Evolutionary conservation across 1,139 yeast species (phyloP).

Genomic region (Hanseniaspora uvarum): DNA sequence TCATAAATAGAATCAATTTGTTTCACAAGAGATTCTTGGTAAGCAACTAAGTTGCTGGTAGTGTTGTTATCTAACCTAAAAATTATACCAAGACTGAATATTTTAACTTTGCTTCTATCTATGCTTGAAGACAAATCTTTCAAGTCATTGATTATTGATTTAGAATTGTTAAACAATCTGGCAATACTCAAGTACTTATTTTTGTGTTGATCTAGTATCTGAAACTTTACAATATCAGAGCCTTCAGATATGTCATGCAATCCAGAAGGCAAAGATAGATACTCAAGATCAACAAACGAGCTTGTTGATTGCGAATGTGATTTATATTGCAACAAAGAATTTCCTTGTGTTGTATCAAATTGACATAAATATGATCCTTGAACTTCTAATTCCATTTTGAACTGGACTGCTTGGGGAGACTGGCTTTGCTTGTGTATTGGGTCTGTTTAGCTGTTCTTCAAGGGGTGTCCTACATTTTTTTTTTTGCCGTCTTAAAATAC

Average conservation of each 20-base stretch:
- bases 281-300: conserved; percentile 45
- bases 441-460: not conserved
- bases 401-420: too few species aligned
- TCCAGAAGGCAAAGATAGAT: conserved; percentile 71
- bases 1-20: conserved; percentile 41
- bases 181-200: conserved; percentile 39
- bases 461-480: not conserved
- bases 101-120: conserved; percentile 46
- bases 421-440: not conserved
- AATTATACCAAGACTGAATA: conserved; percentile 53
- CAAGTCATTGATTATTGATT: conserved; percentile 20
- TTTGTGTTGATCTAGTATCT: conserved; percentile 32
- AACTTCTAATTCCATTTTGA: not conserved
- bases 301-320: conserved; percentile 18
- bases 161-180: conserved; percentile 38
- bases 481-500: not conserved
- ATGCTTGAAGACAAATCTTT: conserved; percentile 20
- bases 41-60: conserved; percentile 33
- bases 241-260: conserved; percentile 45
- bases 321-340: conserved; percentile 27
- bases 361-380: conserved; percentile 24
- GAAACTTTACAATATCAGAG: conserved; percentile 47
- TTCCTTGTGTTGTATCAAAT: conserved; percentile 30
- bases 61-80: conserved; percentile 18
- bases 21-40: conserved; percentile 52